A percentile compares a stretch with the other conserved stretches of the same genome.
Evolutionary conservation across 2,329 filamentous ascomycete genomes (phyloP).

Genomic region (Nannizzia gypsea): DNA sequence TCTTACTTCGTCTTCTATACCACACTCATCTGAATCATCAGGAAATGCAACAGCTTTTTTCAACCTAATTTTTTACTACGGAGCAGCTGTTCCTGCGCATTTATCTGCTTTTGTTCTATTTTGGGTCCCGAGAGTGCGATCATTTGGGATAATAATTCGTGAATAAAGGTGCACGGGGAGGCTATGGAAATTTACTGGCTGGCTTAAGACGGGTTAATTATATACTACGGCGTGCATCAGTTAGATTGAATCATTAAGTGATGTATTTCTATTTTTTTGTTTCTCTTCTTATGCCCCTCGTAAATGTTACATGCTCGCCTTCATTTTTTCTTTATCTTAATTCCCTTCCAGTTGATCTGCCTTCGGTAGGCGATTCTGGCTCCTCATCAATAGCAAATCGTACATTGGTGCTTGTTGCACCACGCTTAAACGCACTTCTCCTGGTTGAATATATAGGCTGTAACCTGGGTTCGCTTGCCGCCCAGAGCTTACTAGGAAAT

Average conservation of each 20-base stretch:
- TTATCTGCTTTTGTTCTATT: not conserved
- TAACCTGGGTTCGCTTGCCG: conserved; percentile 11
- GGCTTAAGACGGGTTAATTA: not conserved
- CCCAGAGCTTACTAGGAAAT: conserved; percentile 31
- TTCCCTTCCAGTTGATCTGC: conserved; percentile 19
- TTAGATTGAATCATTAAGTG: not conserved
- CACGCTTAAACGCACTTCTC: conserved; percentile 10
- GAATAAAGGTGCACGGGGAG: not conserved
- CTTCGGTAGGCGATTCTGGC: conserved; percentile 31
- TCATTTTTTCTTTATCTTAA: not conserved
- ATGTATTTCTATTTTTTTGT: not conserved
- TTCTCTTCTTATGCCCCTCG: not conserved
- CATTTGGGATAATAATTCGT: not conserved
- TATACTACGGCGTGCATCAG: not conserved
- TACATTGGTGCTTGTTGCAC: conserved; percentile 25
- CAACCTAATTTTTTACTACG: too few species aligned
- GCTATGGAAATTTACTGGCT: not conserved
- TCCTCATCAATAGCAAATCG: conserved; percentile 31
- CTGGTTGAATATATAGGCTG: conserved; percentile 6
- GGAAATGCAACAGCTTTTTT: not conserved
- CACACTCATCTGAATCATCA: too few species aligned
- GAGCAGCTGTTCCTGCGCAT: too few species aligned
- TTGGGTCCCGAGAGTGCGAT: not conserved
- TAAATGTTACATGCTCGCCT: not conserved
- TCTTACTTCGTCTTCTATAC: not conserved